These are phyloP conservation scores for Curvularia sp. DNA, from an alignment of 2,329 filamentous ascomycete species.

Conservation along the genomic window DNA sequence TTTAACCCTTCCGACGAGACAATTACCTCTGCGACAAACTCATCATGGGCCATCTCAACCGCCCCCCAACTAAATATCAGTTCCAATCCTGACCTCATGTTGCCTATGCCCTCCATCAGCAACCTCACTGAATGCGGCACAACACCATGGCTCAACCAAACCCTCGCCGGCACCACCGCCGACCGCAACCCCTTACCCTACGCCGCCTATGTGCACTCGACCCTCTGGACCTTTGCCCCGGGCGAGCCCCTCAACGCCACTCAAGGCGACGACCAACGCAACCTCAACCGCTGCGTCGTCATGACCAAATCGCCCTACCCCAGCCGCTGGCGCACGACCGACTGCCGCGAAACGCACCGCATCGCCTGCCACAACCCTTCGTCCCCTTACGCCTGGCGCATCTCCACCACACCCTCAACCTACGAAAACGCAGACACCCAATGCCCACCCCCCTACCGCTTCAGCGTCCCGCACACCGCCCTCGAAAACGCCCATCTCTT, in stretches of 20 bases:
- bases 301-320: constrained; percentile 55
- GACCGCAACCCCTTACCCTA: constrained; percentile 58
- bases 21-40: constrained; percentile 59
- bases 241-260: constrained; percentile 62
- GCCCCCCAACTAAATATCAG: constrained; percentile 27
- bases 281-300: constrained; percentile 62
- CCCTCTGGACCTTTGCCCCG: constrained; percentile 67
- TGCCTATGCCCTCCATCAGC: constrained; percentile 37
- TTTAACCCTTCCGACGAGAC: constrained; percentile 54
- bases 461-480: constrained; percentile 66
- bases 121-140: constrained; percentile 66
- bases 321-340: constrained; percentile 65
- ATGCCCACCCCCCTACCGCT: constrained; percentile 60
- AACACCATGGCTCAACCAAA: constrained; percentile 65
- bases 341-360: constrained; percentile 61
- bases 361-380: constrained; percentile 64
- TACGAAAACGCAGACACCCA: constrained; percentile 55
- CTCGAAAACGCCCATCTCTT: constrained; percentile 69
- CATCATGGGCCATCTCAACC: constrained; percentile 50
- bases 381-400: constrained; percentile 65
- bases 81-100: constrained; percentile 34
- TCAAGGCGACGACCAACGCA: constrained; percentile 30
- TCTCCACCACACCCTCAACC: constrained; percentile 54
- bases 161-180: constrained; percentile 61
- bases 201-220: constrained; percentile 58